These are phyloP conservation scores for Apiospora phragmitis DNA, from an alignment of 2,329 filamentous ascomycete species.

Conservation along the genomic window DNA sequence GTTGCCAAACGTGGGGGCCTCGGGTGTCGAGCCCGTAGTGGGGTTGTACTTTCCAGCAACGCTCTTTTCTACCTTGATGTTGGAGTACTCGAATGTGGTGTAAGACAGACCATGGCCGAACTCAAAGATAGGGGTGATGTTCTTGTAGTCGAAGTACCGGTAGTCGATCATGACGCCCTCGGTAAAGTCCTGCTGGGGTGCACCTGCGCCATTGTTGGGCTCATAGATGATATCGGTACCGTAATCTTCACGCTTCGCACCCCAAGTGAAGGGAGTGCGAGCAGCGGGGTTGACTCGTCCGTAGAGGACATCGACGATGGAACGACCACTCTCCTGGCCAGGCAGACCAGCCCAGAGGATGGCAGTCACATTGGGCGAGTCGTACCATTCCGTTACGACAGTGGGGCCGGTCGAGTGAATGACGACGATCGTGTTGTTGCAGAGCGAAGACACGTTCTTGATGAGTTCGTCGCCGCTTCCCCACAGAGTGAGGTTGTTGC, in stretches of 20 bases:
- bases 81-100: constrained; percentile 75
- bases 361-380: constrained; percentile 77
- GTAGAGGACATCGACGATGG: constrained; percentile 80
- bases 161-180: constrained; percentile 86
- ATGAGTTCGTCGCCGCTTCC: constrained; percentile 77
- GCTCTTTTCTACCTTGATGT: constrained; percentile 58
- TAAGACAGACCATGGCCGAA: constrained; percentile 82
- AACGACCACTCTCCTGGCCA: constrained; percentile 80
- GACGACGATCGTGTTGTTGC: constrained; percentile 88
- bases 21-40: constrained; percentile 59
- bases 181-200: constrained; percentile 72
- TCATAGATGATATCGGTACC: constrained; percentile 66
- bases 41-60: constrained; percentile 55
- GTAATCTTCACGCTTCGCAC: constrained; percentile 65
- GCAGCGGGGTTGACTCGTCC: constrained; percentile 76
- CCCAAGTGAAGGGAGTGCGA: constrained; percentile 81
- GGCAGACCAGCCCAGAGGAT: constrained; percentile 82
- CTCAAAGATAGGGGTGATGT: constrained; percentile 71
- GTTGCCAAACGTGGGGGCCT: constrained; percentile 66
- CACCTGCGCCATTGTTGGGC: constrained; percentile 65
- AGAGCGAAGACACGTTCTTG: constrained; percentile 73
- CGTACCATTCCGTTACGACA: constrained; percentile 71
- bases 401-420: constrained; percentile 85
- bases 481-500: constrained; percentile 93
- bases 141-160: constrained; percentile 68